These are phyloP conservation scores for Podila epicladia DNA, from an alignment of 192 early-diverging fungal genomes.

Conservation along the genomic window DNA sequence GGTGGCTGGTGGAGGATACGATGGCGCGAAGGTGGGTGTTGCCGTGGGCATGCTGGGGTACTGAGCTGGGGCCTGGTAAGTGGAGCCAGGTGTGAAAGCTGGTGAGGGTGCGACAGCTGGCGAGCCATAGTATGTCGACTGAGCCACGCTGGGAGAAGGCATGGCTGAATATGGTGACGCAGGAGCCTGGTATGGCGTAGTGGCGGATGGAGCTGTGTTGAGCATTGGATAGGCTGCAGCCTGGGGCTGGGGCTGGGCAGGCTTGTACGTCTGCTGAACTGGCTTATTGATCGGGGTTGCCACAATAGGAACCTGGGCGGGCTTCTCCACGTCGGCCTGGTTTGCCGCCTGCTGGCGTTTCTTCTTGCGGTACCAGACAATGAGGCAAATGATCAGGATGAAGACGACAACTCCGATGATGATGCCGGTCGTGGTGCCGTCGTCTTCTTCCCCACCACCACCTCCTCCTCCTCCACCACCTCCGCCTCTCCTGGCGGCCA, in stretches of 20 bases:
- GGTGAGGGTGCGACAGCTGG: not conserved
- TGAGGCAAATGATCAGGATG: not conserved
- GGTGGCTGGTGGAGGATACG: not conserved
- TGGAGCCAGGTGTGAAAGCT: not conserved
- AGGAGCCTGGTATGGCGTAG: not conserved
- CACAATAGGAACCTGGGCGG: not conserved
- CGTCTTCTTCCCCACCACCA: not conserved
- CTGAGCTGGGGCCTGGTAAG: too few relatives aligned
- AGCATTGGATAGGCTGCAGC: not conserved
- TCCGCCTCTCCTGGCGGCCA: not conserved
- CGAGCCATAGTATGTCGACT: not conserved
- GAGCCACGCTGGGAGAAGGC: not conserved
- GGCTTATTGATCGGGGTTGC: not conserved
- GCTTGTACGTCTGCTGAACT: not conserved
- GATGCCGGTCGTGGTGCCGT: not conserved
- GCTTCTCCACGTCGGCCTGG: not conserved
- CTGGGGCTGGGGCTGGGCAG: not conserved
- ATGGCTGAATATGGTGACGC: not conserved
- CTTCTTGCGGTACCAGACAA: not conserved
- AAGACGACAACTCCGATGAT: not conserved
- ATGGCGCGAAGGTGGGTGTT: not conserved
- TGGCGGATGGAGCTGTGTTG: not conserved
- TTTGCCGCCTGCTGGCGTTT: not conserved
- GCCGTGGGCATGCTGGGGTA: not conserved
- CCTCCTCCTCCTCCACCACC: not conserved